phyloP scores from a whole-genome alignment of 257 asterid species.

The Paraleonurus japonicus region DNA sequence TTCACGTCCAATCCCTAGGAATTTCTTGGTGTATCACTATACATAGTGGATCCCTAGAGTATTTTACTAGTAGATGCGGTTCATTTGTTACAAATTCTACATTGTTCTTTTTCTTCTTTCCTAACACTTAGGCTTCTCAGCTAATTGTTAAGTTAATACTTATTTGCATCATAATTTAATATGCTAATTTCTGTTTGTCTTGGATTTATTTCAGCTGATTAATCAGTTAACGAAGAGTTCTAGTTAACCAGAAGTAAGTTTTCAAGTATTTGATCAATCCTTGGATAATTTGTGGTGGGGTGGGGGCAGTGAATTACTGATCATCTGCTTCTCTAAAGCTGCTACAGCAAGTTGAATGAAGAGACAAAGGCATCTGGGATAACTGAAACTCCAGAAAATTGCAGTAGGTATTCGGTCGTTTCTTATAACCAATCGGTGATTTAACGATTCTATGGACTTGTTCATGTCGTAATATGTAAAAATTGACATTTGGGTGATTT shows the following conservation, averaged over 20 bases:
- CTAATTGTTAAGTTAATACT: not conserved
- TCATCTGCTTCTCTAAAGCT: not conserved
- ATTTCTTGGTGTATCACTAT: not conserved
- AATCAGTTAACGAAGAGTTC: conserved; percentile 40
- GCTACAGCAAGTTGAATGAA: not conserved
- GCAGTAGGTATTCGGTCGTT: conserved; percentile 17
- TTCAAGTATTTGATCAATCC: not conserved
- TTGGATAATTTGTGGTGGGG: too few relatives aligned
- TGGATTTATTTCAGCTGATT: conserved; percentile 30
- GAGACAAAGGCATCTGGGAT: not conserved
- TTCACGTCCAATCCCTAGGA: not conserved
- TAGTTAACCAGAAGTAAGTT: conserved; percentile 11
- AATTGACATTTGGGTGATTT: conserved; percentile 1
- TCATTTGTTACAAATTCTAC: not conserved
- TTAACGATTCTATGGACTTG: not conserved
- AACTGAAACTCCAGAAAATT: not conserved
- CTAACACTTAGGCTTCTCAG: not conserved
- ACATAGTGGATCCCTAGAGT: not conserved
- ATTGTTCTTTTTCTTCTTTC: not conserved
- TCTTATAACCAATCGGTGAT: not conserved
- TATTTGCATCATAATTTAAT: not conserved
- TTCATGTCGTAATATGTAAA: not conserved
- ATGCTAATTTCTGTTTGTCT: conserved; percentile 8
- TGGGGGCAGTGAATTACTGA: not conserved
- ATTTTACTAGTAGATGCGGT: not conserved